These are phyloP conservation scores for Aspergillus spinulosporus DNA, from an alignment of 2,329 filamentous ascomycete species.

Conservation along the genomic window DNA sequence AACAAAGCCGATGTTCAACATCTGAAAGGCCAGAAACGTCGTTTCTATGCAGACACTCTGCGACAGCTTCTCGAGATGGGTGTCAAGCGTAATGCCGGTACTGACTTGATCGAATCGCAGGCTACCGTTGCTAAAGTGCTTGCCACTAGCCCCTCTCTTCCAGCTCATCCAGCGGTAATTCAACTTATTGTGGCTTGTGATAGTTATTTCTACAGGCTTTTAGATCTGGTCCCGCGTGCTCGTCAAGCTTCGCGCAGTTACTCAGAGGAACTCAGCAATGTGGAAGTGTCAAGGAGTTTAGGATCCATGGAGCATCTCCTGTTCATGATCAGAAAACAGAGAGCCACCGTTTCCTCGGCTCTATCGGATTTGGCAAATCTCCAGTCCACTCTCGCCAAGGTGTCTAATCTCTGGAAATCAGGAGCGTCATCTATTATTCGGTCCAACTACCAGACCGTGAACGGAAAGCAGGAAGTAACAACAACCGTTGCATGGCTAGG, in stretches of 20 bases:
- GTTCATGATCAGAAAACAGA: constrained; percentile 48
- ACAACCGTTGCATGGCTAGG: constrained; percentile 61
- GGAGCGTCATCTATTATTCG: constrained; percentile 28
- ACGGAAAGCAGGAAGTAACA: constrained; percentile 27
- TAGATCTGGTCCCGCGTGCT: constrained; percentile 70
- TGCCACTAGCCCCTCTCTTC: constrained; percentile 53
- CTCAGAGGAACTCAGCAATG: constrained; percentile 78
- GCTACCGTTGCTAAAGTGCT: constrained; percentile 69
- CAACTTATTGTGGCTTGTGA: constrained; percentile 53
- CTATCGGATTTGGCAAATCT: constrained; percentile 34
- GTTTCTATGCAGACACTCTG: constrained; percentile 84
- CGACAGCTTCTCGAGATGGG: constrained; percentile 86
- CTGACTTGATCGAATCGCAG: constrained; percentile 71
- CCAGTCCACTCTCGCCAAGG: constrained; percentile 31
- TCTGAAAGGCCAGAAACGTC: constrained; percentile 85
- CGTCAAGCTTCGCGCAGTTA: constrained; percentile 70
- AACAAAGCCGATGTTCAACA: constrained; percentile 86
- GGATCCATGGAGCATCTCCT: constrained; percentile 87
- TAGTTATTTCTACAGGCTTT: constrained; percentile 74
- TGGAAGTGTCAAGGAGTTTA: constrained; percentile 75
- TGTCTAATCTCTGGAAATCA: constrained; percentile 36
- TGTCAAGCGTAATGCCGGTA: constrained; percentile 76
- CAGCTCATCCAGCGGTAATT: constrained; percentile 23
- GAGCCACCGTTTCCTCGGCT: constrained; percentile 36
- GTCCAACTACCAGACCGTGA: constrained; percentile 16